Percentiles rank a stretch among this genome's conserved stretches.
Evolutionary conservation across 805 yeast genomes (phyloP).

Genomic region (Metschnikowia cerradonensis): DNA sequence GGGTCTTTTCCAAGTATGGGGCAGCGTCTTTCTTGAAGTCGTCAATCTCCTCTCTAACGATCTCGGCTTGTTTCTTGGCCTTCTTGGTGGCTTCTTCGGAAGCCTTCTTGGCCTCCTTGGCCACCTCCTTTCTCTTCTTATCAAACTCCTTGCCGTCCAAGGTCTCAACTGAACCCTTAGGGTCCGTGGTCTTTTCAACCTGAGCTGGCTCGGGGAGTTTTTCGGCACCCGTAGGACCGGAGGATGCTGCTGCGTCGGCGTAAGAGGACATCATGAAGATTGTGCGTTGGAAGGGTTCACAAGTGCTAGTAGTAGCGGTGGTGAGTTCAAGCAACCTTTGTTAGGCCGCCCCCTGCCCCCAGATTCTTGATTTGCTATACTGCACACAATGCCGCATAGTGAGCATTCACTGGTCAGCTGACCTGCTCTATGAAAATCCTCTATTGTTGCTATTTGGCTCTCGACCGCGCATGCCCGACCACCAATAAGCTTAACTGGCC

Average conservation of each 20-base stretch:
- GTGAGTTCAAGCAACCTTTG: constrained; percentile 1
- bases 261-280: constrained; percentile 18
- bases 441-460: constrained; percentile 3
- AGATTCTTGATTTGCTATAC: constrained; percentile 17
- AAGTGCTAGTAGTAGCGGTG: neutral
- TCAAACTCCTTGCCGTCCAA: constrained; percentile 21
- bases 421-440: neutral
- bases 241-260: constrained; percentile 42
- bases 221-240: constrained; percentile 31
- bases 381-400: constrained; percentile 8
- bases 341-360: constrained; percentile 13
- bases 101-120: constrained; percentile 16
- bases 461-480: neutral
- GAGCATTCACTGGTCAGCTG: constrained; percentile 5
- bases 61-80: constrained; percentile 20
- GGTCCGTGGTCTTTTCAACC: constrained; percentile 21
- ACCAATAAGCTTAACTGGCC: too few species aligned
- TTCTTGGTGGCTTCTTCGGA: constrained; percentile 19
- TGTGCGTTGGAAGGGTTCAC: neutral
- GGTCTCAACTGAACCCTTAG: constrained; percentile 24
- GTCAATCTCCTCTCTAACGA: constrained; percentile 17
- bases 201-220: constrained; percentile 29
- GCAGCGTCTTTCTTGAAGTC: constrained; percentile 22
- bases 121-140: constrained; percentile 25
- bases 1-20: constrained; percentile 20